Base-by-base conservation (phyloP, 2,329 filamentous ascomycete genomes). In the Cyclaneusma minus region DNA sequence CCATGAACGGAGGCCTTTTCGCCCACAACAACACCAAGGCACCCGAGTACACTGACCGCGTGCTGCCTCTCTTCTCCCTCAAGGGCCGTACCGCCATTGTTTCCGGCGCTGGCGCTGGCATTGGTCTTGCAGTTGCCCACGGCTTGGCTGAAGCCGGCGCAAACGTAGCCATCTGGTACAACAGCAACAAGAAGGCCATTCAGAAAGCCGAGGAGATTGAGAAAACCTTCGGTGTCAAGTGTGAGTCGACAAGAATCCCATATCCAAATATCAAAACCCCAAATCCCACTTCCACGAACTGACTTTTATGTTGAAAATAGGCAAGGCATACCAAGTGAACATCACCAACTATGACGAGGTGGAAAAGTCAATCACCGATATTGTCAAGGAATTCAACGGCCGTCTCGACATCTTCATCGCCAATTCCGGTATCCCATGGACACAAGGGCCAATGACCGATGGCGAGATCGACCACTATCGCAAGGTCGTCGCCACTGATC, bases 341-440 rank as follows among this genome's bases (percentile, higher is more conserved):
- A 60, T 76, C 6, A 62, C 58, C 16, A 55, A 58, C 3, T 60
- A 56, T 36, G 58, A 64, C 12, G 53, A 57, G 4, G 62, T 72
- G 7, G 51, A 62, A 18, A 43, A 51, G 10, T 56, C 62, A 7
- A 56, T 76, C 21, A 50, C 61, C 32, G 49, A 55, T 6, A 62
- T 68, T 34, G 54, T 73, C 22, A 47, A 56, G 32, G 77, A 85
- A 10, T 78, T 85, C 52, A 72, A 77, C 43, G 73, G 73, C 32
- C 68, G 77, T 4, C 64, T 87, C 6, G 80, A 85, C 41, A 60
- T 83, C 37, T 83, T 87, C 41, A 68, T 85, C 22, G 79, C 80
- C 39, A 87, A 89, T 45, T 73, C 74, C 9, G 79, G 79, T 27
- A 72, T 84, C 28, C 63, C 72, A 1, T 85, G 77, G 77, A 72